Base-by-base conservation (phyloP, 768 basidiomycete species). In the Leucosporidium yakuticum region DNA sequence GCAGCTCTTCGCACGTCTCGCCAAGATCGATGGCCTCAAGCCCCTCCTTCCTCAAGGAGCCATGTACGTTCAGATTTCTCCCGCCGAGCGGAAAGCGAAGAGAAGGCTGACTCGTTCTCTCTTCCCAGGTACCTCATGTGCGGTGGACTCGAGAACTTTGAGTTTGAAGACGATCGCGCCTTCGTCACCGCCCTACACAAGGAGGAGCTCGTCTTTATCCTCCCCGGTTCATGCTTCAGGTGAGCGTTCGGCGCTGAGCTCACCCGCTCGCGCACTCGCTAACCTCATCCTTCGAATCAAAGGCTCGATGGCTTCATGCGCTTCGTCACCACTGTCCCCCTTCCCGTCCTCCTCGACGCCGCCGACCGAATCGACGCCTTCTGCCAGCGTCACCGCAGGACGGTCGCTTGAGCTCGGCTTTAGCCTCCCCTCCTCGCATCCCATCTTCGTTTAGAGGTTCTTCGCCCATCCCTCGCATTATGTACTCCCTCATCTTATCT, bases 251-350 rank as follows among this genome's bases (percentile, higher is more conserved):
- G 55, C 21, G 23, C 36, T 15, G 19, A 4, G 3, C 23, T 9
- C 15, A 17, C 2, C n/a, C n/a, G 19, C 25, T 32, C 29, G 15
- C 34, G 54, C 8, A 15, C 31, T 25, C 31, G 9, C 7, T 4
- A 3, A 17, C 49, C 53, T 2, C 12, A n/a, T 12, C 4, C n/a
- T 63, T 32, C 25, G 20, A 6, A 1, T n/a, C n/a, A 25, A 23
- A 62, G 66, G 23, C 63, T 73, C 44, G 57, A 64, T 20, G 65
- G 66, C 17, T 73, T 48, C 69, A 63, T 73, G 32, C 72, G 72
- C 9, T 73, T 73, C 62, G 72, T 73, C 14, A 73, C 72, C 25
- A 73, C 72, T 14, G 69, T 69, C 3, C 72, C 72, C 0, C 66
- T 73, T 17, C 53, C 60, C 1, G 27, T 63, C 44, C 64, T 73